Base-by-base conservation (phyloP, 179 eudicot genomes). In the Gypsophila paniculata region DNA sequence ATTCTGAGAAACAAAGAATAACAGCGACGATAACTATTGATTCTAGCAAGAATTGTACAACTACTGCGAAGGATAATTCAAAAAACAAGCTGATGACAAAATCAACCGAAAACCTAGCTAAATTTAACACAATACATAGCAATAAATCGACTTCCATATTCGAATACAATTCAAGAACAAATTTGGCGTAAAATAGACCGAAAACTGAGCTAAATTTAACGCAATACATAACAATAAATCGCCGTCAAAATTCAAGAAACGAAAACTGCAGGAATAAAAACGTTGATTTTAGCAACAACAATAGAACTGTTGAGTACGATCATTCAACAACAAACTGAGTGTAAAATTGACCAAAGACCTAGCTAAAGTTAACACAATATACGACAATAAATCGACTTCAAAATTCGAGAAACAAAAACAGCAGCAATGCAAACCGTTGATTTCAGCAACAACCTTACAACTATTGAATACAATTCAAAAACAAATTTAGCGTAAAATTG, bases 371-470 rank as follows among this genome's bases (percentile, higher is more conserved):
- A 42, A 42, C 46, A 8, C 46, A 42, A 42, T 6, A 42, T 6
- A 55, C 22, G 23, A 58, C 57, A 52, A 61, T 68, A 42, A 18
- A 32, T 57, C n/a, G 46, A 51, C 46, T 23, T 57, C 22, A 72
- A 76, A 34, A 65, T 55, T 38, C 21, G 21, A 19, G 15, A 12
- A 52, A 34, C 4, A 17, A 21, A 12, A 34, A 22, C 14, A 22
- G 18, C 29, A 14, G 29, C 48, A 60, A 25, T 36, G 25, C 12
- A 60, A 21, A 68, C 15, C 29, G 44, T 42, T 2, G 34, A 53
- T 21, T 32, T 51, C 48, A 21, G 69, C 21, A 62, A 36, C 22
- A 12, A 21, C 4, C 19, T 22, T 65, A 26, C 57, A 65, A 49
- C 6, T 13, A 2, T 9, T 19, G 29, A 3, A 70, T 22, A 29